Evolutionary conservation across 192 early-diverging fungal genomes (phyloP), one percentile per base, ranked within the genome.

Genomic region (Entomortierella lignicola): DNA sequence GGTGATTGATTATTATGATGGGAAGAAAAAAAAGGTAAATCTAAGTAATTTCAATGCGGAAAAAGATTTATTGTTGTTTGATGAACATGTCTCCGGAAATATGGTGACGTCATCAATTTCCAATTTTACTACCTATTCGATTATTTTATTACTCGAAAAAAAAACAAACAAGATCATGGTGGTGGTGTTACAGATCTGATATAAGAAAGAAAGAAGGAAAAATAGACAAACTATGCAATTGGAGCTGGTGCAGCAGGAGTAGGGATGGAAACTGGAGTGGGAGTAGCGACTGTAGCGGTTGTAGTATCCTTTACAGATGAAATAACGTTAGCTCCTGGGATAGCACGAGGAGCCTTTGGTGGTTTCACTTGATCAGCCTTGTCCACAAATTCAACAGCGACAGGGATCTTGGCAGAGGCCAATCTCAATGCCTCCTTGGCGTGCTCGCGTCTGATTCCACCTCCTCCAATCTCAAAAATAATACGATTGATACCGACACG

Each of bases 401-500:
- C 85, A 52, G 92, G 92, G 54, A 95, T 60, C 52, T 85, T 86
- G 47, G 86, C 75, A 4, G 85, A 81, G 0, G 88, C 93, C 23
- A 93, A 81, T 53, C 88, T 84, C 72, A 94, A 50, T 0, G 93
- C 92, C 68, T 94, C 90, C 66, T 93, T 89, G 37, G 93, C 94
- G 60, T 91, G 82, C 84, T 96, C 96, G 53, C 87, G 88, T 66
- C 94, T 86, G 66, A 94, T 86, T n/a, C 93, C 94, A 31, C 86
- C 80, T 11, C 89, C 91, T 39, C 84, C 82, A 44, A 99, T 86
- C 81, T 99, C 97, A 75, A 99, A 91, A 43, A 99, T 83, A 63
- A 99, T 93, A 53, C 93, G 89, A 63, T 94, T 95, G 80, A 91
- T 88, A 34, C 93, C 89, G 6, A 97, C 95, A 62, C 94, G 92